Percentiles rank a stretch among this genome's conserved stretches.
These are phyloP conservation scores for Proliferodiscus dingleyae DNA, from an alignment of 2,329 filamentous ascomycete genomes.

Conservation along the genomic window DNA sequence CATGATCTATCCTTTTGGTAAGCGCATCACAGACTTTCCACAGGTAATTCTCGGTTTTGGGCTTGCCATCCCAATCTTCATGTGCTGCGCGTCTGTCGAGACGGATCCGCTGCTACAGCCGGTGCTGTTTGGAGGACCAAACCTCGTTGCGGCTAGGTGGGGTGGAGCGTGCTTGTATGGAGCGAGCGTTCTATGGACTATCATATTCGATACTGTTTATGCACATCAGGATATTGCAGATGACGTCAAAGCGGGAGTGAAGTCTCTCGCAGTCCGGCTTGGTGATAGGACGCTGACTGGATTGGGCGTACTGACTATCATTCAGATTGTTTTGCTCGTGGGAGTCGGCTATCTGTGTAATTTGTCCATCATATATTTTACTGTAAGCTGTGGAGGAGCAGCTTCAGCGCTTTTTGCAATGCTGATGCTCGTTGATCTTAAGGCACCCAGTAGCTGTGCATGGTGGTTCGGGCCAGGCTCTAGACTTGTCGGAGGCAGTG, in stretches of 20 bases:
- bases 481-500: not conserved
- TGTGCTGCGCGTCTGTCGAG: conserved; percentile 1
- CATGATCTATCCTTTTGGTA: conserved; percentile 1
- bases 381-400: not conserved
- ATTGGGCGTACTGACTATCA: not conserved
- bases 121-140: not conserved
- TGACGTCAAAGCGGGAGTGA: conserved; percentile 8
- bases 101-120: not conserved
- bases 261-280: conserved; percentile 3
- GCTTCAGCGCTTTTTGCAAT: not conserved
- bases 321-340: not conserved
- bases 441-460: not conserved
- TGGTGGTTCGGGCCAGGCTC: not conserved
- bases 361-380: not conserved
- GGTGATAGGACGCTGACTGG: not conserved
- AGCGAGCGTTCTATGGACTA: conserved; percentile 4
- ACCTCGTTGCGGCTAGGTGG: not conserved
- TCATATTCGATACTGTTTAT: conserved; percentile 11
- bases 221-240: conserved; percentile 9
- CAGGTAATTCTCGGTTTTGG: conserved; percentile 10
- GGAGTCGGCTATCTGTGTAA: conserved; percentile 31
- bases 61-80: conserved; percentile 1
- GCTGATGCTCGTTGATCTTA: not conserved
- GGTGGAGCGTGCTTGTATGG: not conserved
- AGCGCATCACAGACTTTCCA: conserved; percentile 6